Evolutionary conservation across 768 basidiomycete genomes (phyloP), one percentile per base, ranked within the genome.

Genomic region (Lactarius psammicola): DNA sequence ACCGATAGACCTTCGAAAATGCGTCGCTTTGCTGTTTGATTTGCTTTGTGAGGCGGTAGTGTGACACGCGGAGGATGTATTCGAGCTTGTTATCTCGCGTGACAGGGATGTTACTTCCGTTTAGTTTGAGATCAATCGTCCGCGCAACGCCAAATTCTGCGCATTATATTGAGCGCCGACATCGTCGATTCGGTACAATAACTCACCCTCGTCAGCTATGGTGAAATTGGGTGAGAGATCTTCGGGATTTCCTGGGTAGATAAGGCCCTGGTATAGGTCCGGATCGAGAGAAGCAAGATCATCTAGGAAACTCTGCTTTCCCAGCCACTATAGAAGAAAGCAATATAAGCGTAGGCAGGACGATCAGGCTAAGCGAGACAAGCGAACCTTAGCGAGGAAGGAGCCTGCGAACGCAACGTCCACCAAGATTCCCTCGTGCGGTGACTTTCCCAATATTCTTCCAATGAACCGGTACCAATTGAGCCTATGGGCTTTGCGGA

Each of bases 381-480:
- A 20, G 71, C 77, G 38, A 60, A 89, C 87, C 82, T 94, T 95
- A 9, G 91, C 85, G 62, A 97, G 80, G 82, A 98, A 98, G 81
- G 98, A 99, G 2, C 87, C 86, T 3, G 97, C 95, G 75, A 98
- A 98, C 0, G 90, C 90, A 2, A 98, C 94, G 69, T 98, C 94
- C 18, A 96, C 88, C 9, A 99, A 80, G 55, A 98, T 97, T 1
- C 95, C 95, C 61, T 98, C 93, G 71, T 99, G 98, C 74, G 98
- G 81, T 0, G 96, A 96, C 74, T 98, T 98, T 4, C 96, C 96
- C 1, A 99, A 81, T 23, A 99, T 92, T 1, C 93, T 82, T 0
- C 97, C 97, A 66, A 98, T 90, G 76, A 96, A 95, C 1, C 87
- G 84, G 74, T 92, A 98, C 96, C 96, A 98, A 51, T 84, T 86